Base-by-base conservation (phyloP, 345 rosid species). In the Linum usitatissimum region DNA sequence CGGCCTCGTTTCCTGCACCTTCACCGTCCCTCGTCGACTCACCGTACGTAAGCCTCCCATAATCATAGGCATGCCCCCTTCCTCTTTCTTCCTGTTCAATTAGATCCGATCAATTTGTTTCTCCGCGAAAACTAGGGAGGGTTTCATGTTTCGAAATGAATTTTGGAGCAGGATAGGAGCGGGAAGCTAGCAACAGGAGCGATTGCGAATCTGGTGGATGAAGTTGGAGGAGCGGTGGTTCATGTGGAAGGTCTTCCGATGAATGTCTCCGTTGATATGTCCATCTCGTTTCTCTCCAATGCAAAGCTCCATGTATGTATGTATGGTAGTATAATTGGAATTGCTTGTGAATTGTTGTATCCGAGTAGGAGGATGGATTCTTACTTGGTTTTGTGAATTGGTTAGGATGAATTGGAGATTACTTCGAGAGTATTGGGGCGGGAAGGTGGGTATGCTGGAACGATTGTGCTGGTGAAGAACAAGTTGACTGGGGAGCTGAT, bases 1-100 rank as follows among this genome's bases (percentile, higher is more conserved):
- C 10, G 90, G 90, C 5, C 60, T 79, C 75, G 65, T 93, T 66
- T 73, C 85, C 62, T 87, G 96, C 68, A 62, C 84, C 65, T 84
- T 90, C 83, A 83, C 71, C 64, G 92, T 90, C 63, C 99, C 97
- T 65, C 80, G 82, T 72, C 97, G 96, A 71, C 84, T 93, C 74
- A 79, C 86, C 55, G 96, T 89, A 75, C 55, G 96, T 89, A 75
- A 72, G 83, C 56, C n/a, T n/a, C n/a, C n/a, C 20, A 34, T 15
- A 58, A 20, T 49, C 9, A 17, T 1, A 53, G 42, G 13, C 61
- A 64, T 59, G 65, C 38, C 70, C 53, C 64, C 59, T 15, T n/a
- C 8, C 18, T 8, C 3, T 9, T 30, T 10, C 4, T 4, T 12
- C 18, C 21, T 36, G 8, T 34, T 30, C 39, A 34, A 15, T 21